Percentiles rank a stretch among this genome's conserved stretches.
Evolutionary conservation across 192 early-diverging fungal genomes (phyloP).

Genomic region (Coemansia sp.): DNA sequence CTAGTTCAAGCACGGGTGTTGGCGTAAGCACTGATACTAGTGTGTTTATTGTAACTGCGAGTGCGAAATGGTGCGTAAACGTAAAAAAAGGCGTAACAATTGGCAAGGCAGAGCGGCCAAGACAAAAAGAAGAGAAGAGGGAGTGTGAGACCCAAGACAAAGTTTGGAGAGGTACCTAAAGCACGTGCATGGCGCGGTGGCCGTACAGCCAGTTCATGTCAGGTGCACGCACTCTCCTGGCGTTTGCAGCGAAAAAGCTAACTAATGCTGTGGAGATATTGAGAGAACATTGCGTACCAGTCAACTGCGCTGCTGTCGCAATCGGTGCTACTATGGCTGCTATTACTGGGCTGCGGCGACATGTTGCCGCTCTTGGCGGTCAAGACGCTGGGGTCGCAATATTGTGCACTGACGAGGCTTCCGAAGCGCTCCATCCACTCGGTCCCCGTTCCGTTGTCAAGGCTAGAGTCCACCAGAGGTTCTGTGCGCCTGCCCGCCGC

Average conservation of each 20-base stretch:
- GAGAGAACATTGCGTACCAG: constrained; percentile 6
- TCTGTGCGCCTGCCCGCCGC: background rate
- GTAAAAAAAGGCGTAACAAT: background rate
- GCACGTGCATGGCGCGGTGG: background rate
- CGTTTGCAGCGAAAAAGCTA: background rate
- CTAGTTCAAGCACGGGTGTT: background rate
- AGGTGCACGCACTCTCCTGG: background rate
- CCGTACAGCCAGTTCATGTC: background rate
- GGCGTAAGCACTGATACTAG: background rate
- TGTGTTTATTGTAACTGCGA: background rate
- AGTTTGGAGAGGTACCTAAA: background rate
- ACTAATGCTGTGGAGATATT: constrained; percentile 13
- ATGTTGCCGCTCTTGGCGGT: background rate
- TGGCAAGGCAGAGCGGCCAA: background rate
- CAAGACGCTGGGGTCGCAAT: background rate
- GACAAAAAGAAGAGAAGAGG: background rate
- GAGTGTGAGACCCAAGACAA: background rate
- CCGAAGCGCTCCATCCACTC: constrained; percentile 1
- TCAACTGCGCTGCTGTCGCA: constrained; percentile 2
- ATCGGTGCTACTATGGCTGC: background rate
- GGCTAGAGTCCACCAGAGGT: background rate
- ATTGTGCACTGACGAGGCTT: background rate
- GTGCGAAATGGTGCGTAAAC: background rate
- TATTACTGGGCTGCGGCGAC: background rate
- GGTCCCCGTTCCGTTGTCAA: background rate